Base-by-base conservation (phyloP, 2,329 filamentous ascomycete species). In the Arthrinium puccinioides region DNA sequence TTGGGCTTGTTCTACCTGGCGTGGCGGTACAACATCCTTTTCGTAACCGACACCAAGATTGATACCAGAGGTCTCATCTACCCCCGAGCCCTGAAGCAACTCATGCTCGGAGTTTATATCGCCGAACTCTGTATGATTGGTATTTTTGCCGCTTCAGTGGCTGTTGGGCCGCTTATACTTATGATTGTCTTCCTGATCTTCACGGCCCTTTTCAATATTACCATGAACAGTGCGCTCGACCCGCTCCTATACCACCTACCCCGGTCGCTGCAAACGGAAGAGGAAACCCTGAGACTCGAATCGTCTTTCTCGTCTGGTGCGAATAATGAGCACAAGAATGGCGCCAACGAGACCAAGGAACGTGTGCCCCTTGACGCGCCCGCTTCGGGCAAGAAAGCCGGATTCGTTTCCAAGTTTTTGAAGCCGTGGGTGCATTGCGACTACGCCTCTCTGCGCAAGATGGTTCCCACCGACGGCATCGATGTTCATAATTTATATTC, bases 11-110 rank as follows among this genome's bases (percentile, higher is more conserved):
- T 95, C 61, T 94, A 94, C 57, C 67, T 90, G 36, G 85, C 88
- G 32, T 95, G 87, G 70, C 78, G 85, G 14, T 95, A 97, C 70
- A 94, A 95, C 55, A 63, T 97, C 38, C 72, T 96, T 34, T 96
- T 87, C 59, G 87, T 95, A 24, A 83, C 81, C 35, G 85, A 94
- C 55, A 79, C 84, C 8, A 66, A 77, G 41, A 81, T 94, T 52
- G 88, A 96, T 55, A 94, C 86, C 25, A 87, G 94, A 54, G 89
- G 90, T 13, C 74, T 90, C 11, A 81, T 87, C 49, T 96, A 95
- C 55, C 83, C 87, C 1, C 82, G 82, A n/a, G 89, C 86, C 2
- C 68, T 97, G 36, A 82, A 94, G 57, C 89, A 96, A 41, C 76
- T 94, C 32, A 79, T 90, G 20, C 80, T 82, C 1, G 89, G 90